Base-by-base conservation (phyloP, 108 stramenopile species). In the Skeletonema potamos region DNA sequence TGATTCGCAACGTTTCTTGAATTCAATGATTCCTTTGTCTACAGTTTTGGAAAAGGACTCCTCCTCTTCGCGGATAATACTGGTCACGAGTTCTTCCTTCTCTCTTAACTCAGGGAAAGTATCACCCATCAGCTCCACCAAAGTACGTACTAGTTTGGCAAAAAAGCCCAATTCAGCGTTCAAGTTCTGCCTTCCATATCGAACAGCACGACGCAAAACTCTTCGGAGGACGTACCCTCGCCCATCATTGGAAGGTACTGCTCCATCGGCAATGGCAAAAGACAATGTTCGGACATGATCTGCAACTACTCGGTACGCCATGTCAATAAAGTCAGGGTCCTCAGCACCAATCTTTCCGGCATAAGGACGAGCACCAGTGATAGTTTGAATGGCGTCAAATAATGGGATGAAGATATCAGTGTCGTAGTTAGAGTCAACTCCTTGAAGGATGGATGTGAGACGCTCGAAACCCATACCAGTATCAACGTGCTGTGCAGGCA, bases 391-490 rank as follows among this genome's bases (percentile, higher is more conserved):
- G 58, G 89, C 93, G 24, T 83, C 92, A 85, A 99, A 98, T 58
- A 99, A 75, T 11, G 99, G 99, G 24, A 83, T 76, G 82, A 99
- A 99, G 46, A 98, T 89, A 74, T 99, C 99, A 6, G 98, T 99
- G 83, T 99, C 98, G 84, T 99, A 99, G 83, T 98, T 98, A 60
- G 94, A 96, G 63, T 86, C 86, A 59, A 93, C 86, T 61, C 88
- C 94, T 82, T 99, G 99, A 58, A 99, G 73, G 60, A 99, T 97
- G 64, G 87, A 89, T 26, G 96, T 86, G 20, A 99, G 84, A 26
- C 99, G 93, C 82, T 99, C 99, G 68, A 99, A 97, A 48, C 99
- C 99, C 99, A 99, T 99, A 55, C 99, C 99, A 27, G 99, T 99
- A 85, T 99, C 99, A 54, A 99, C 93, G 82, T 99, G 99, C 79